Conservation (phyloP, 2,329 filamentous ascomycete genomes). For the Penicillium sp. region DNA sequence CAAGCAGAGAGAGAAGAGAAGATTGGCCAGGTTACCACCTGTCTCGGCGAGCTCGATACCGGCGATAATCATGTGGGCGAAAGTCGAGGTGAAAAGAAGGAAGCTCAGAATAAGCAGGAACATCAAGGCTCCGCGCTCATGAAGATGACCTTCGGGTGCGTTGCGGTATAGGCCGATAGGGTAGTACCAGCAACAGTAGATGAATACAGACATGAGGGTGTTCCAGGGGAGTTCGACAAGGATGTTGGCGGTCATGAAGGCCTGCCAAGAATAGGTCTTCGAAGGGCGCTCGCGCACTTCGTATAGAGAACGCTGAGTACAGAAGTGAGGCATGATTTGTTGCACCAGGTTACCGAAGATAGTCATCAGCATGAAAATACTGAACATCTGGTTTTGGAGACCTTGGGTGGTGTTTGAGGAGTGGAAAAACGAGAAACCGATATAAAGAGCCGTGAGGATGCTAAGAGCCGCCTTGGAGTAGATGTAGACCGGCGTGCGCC, state of each 20-base stretch:
- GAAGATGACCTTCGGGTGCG: conserved; percentile 43
- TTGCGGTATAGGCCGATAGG: conserved; percentile 56
- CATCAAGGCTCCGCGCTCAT: conserved; percentile 65
- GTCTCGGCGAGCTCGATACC: conserved; percentile 71
- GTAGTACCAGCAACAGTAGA: conserved; percentile 72
- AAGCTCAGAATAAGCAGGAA: conserved; percentile 68
- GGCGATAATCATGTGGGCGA: conserved; percentile 74
- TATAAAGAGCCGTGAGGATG: conserved; percentile 70
- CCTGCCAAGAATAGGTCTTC: conserved; percentile 76
- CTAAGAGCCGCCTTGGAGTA: conserved; percentile 79
- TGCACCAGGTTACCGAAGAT: conserved; percentile 68
- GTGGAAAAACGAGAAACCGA: conserved; percentile 81
- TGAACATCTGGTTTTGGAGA: conserved; percentile 88
- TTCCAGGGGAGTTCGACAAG: conserved; percentile 72
- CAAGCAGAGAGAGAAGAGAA: conserved; percentile 63
- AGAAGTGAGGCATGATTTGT: conserved; percentile 64
- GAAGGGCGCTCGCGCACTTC: conserved; percentile 65
- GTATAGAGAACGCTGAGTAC: conserved; percentile 62
- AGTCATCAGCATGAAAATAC: conserved; percentile 82
- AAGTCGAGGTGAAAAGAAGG: conserved; percentile 72
- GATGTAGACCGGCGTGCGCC: conserved; percentile 87
- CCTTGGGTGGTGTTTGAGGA: conserved; percentile 76
- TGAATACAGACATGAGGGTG: conserved; percentile 64
- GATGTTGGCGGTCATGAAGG: conserved; percentile 72
- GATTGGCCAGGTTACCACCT: conserved; percentile 65